A percentile compares a stretch with the other conserved stretches of the same genome.
Conservation (phyloP, 768 basidiomycete genomes). For the Clavulina sp. region DNA sequence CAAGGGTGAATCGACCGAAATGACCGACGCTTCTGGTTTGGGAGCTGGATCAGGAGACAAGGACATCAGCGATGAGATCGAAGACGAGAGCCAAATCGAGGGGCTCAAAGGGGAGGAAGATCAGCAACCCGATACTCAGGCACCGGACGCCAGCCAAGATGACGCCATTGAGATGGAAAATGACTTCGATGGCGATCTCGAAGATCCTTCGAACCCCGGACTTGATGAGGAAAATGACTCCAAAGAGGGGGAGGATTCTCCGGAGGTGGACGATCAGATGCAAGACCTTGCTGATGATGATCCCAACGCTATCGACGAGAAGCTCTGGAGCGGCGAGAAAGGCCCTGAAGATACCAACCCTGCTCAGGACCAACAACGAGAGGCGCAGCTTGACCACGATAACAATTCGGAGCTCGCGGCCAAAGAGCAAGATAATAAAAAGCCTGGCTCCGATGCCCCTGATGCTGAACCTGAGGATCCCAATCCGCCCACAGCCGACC, state of each 20-base stretch:
- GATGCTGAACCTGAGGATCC: slow-evolving; percentile 15
- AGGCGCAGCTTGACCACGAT: slow-evolving; percentile 17
- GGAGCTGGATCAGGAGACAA: slow-evolving; percentile 74
- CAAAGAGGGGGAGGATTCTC: slow-evolving; percentile 33
- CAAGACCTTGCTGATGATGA: slow-evolving; percentile 71
- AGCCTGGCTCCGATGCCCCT: slow-evolving; percentile 14
- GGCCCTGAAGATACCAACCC: slow-evolving; percentile 46
- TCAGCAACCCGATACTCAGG: slow-evolving; percentile 29
- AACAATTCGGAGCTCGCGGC: slow-evolving; percentile 55
- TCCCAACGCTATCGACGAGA: slow-evolving; percentile 79
- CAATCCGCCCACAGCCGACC: background rate
- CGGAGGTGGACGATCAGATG: slow-evolving; percentile 65
- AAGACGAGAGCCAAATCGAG: slow-evolving; percentile 93
- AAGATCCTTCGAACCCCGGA: slow-evolving; percentile 45
- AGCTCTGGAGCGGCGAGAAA: slow-evolving; percentile 84
- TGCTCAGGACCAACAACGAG: slow-evolving; percentile 19
- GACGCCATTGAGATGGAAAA: slow-evolving; percentile 83
- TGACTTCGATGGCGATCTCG: slow-evolving; percentile 74
- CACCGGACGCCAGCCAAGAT: too few relatives aligned
- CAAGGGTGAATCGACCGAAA: slow-evolving; percentile 17
- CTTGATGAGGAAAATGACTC: slow-evolving; percentile 29
- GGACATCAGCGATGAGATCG: slow-evolving; percentile 86
- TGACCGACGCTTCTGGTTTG: slow-evolving; percentile 53
- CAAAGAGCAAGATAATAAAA: slow-evolving; percentile 35
- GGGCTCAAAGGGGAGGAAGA: slow-evolving; percentile 52